Percentiles rank a stretch among this genome's conserved stretches.
These are phyloP conservation scores for Farysia itapuensis DNA, from an alignment of 1,284 basidiomycete genomes.

Conservation along the genomic window DNA sequence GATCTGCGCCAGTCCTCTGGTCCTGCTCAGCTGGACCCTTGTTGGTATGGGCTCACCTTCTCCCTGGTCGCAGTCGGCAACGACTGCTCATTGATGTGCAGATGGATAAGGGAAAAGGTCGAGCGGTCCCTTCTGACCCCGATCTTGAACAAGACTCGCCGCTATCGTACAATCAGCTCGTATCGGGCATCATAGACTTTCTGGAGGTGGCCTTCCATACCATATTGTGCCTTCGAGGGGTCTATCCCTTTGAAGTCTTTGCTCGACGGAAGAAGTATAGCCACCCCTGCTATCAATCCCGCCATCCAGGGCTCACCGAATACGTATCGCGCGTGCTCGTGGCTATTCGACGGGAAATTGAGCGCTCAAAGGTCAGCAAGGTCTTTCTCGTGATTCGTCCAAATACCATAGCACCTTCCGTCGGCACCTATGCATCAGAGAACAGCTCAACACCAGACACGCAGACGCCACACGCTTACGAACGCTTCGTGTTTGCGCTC, in stretches of 20 bases:
- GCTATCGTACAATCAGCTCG: slow-evolving; percentile 36
- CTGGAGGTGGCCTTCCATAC: slow-evolving; percentile 88
- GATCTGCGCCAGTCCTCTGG: too few species aligned
- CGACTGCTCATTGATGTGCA: too few species aligned
- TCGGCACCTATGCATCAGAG: neutral
- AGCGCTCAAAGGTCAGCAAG: slow-evolving; percentile 26
- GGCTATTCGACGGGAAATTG: slow-evolving; percentile 74
- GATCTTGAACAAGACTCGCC: slow-evolving; percentile 32
- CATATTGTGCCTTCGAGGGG: slow-evolving; percentile 81
- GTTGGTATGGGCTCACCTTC: too few species aligned
- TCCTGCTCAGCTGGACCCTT: too few species aligned
- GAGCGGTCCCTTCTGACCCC: slow-evolving; percentile 12
- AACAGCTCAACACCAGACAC: too few species aligned
- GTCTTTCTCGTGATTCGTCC: slow-evolving; percentile 13
- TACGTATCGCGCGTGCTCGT: slow-evolving; percentile 82
- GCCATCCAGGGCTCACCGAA: slow-evolving; percentile 80
- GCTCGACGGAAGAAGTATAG: slow-evolving; percentile 82
- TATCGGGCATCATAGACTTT: slow-evolving; percentile 33
- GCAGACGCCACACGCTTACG: slow-evolving; percentile 65
- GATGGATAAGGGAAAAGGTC: slow-evolving; percentile 36
- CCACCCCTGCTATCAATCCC: slow-evolving; percentile 84
- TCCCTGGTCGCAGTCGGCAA: too few species aligned
- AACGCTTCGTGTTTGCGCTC: slow-evolving; percentile 69
- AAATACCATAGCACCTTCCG: neutral
- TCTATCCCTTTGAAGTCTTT: slow-evolving; percentile 87